Base-by-base conservation (phyloP, 352 stramenopile species). In the Pilasporangium apinafurcum region DNA sequence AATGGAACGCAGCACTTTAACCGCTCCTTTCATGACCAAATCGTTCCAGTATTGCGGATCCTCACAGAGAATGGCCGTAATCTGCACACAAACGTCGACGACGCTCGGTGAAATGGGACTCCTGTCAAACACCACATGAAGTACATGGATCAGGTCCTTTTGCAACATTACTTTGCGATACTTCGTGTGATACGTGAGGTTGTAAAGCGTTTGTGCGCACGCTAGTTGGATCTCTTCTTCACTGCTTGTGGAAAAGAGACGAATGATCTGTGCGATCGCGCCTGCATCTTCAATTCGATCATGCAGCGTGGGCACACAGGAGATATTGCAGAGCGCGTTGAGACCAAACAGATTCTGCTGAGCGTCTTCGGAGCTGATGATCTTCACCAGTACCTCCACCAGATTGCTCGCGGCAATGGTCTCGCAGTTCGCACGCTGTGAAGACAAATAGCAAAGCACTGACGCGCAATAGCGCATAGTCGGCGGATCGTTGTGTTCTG, bases 281-380 rank as follows among this genome's bases (percentile, higher is more conserved):
- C 62, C 59, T 6, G 71, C 65, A 36, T 92, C 77, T 20, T 85
- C 70, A 8, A 90, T 68, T 5, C 78, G 78, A 22, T 90, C 74
- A 51, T 92, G 80, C 6, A 92, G 62, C 17, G 53, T 59, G 32
- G 63, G 57, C 3, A 69, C 61, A 16, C 61, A 72, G 22, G 80
- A 85, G 38, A 90, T 79, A 31, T 92, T 92, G 58, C 80, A 88
- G 4, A 92, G 65, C 24, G 78, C 70, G 28, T 88, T 86, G 29
- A 90, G 60, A 8, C 62, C 73, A 42, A 85, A 88, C 17, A 80
- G 55, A 52, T 85, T 76, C 30, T 88, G 72, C 34, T 86, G 68
- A n/a, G 59, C 59, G 39, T 80, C 61, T 1, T 62, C 50, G 0
- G 69, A 59, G 1, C 51, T 50, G 25, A 87, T 44, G 44, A 84